Evolutionary conservation across 495 filamentous ascomycete species (phyloP).

Genomic region (Viridothelium virens): DNA sequence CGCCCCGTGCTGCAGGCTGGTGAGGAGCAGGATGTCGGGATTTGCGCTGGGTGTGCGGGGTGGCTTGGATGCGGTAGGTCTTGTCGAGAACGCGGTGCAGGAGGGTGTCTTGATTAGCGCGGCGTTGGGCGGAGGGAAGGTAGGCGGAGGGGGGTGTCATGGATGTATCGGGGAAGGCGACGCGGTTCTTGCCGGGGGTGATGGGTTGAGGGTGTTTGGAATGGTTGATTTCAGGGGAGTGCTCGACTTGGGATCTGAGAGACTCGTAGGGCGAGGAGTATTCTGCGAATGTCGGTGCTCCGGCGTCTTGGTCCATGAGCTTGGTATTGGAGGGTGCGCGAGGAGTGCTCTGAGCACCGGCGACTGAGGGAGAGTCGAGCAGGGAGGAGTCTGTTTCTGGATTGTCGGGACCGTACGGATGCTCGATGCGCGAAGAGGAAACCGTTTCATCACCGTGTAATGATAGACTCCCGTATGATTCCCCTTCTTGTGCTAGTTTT

Average conservation of each 20-base stretch:
- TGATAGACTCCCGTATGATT: constrained; percentile 44
- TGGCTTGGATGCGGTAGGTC: constrained; percentile 87
- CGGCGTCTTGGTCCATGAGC: constrained; percentile 27
- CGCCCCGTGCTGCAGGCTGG: background rate
- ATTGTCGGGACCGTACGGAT: constrained; percentile 20
- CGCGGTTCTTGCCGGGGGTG: constrained; percentile 42
- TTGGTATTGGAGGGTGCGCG: constrained; percentile 31
- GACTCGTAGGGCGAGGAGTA: constrained; percentile 61
- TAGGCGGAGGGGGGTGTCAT: constrained; percentile 38
- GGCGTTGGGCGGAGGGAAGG: constrained; percentile 17
- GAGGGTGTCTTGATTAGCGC: constrained; percentile 52
- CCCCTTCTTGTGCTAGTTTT: constrained; percentile 32
- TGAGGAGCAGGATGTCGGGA: constrained; percentile 32
- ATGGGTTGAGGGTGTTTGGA: constrained; percentile 40
- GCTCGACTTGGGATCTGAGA: constrained; percentile 36
- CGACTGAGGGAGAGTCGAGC: constrained; percentile 36
- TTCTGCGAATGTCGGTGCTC: constrained; percentile 47
- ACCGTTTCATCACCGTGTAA: constrained; percentile 36
- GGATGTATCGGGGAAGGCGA: constrained; percentile 48
- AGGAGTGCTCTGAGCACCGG: constrained; percentile 34
- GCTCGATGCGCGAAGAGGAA: constrained; percentile 13
- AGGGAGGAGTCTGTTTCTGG: constrained; percentile 19
- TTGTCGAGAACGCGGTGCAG: constrained; percentile 86
- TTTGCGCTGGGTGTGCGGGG: constrained; percentile 53
- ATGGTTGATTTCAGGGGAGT: constrained; percentile 19